Evolutionary conservation across 495 filamentous ascomycete genomes (phyloP).

Genomic region (Polyplosphaeria fusca): DNA sequence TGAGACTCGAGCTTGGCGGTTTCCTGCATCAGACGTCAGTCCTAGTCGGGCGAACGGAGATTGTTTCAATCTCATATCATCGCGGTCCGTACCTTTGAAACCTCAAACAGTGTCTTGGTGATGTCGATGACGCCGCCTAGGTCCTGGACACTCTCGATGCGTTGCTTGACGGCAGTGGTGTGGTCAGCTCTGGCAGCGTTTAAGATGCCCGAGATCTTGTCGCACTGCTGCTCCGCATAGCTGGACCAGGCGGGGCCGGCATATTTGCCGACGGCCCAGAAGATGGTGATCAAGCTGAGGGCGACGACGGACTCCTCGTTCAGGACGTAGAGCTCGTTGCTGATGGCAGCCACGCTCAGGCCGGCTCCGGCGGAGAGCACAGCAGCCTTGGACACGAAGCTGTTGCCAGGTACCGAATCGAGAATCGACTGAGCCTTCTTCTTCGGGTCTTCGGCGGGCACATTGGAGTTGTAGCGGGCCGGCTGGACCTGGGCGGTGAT

Average conservation of each 20-base stretch:
- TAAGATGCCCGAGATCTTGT: slow-evolving; percentile 87
- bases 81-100: slow-evolving; percentile 74
- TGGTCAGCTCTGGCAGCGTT: slow-evolving; percentile 91
- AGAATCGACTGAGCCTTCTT: slow-evolving; percentile 94
- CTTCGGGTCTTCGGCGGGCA: slow-evolving; percentile 79
- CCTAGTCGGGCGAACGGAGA: slow-evolving; percentile 26
- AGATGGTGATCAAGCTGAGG: slow-evolving; percentile 83
- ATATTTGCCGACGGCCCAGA: slow-evolving; percentile 84
- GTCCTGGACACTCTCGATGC: slow-evolving; percentile 90
- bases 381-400: slow-evolving; percentile 74
- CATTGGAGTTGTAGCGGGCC: slow-evolving; percentile 67
- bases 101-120: slow-evolving; percentile 94
- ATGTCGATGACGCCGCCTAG: slow-evolving; percentile 89
- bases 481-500: slow-evolving; percentile 62
- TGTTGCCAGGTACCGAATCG: slow-evolving; percentile 62
- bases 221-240: slow-evolving; percentile 83
- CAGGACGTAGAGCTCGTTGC: slow-evolving; percentile 98
- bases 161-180: slow-evolving; percentile 85
- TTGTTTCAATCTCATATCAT: background rate
- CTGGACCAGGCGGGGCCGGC: slow-evolving; percentile 86
- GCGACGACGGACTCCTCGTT: slow-evolving; percentile 96
- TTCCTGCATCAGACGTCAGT: slow-evolving; percentile 60
- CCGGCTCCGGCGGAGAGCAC: slow-evolving; percentile 90
- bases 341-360: slow-evolving; percentile 88
- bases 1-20: slow-evolving; percentile 92